These are phyloP conservation scores for Melampsora larici-populina DNA, from an alignment of 1,284 basidiomycete species.

Conservation along the genomic window DNA sequence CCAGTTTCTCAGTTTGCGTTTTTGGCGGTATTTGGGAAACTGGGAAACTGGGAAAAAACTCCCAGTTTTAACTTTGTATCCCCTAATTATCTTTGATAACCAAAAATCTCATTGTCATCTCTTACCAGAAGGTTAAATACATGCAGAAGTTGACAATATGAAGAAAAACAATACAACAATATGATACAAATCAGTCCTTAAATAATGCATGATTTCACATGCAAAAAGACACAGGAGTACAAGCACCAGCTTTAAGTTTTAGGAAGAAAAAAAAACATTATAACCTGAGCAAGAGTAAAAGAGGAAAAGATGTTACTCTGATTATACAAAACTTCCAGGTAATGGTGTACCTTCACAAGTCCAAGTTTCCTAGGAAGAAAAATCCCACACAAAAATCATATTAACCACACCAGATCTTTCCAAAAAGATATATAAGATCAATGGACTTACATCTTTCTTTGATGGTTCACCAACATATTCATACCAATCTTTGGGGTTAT, in stretches of 20 bases:
- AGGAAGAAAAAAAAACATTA: not conserved
- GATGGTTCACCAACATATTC: constrained; percentile 5
- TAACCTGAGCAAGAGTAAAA: not conserved
- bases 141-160: too few relatives aligned
- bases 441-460: constrained; percentile 19
- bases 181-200: too few relatives aligned
- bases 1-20: too few relatives aligned
- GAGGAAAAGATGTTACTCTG: not conserved
- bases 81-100: too few relatives aligned
- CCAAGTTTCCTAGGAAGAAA: not conserved
- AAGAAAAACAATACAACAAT: too few relatives aligned
- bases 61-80: too few relatives aligned
- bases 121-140: too few relatives aligned
- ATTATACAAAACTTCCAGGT: not conserved
- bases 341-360: not conserved
- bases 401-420: not conserved
- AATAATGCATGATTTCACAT: not conserved
- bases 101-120: too few relatives aligned
- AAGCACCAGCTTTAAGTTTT: not conserved
- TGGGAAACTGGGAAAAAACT: too few relatives aligned
- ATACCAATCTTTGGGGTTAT: constrained; percentile 26
- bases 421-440: not conserved
- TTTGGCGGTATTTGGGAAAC: too few relatives aligned
- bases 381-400: not conserved
- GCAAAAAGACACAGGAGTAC: not conserved